These are phyloP conservation scores for Paecilomyces formosus DNA, from an alignment of 2,329 filamentous ascomycete genomes.

Conservation along the genomic window DNA sequence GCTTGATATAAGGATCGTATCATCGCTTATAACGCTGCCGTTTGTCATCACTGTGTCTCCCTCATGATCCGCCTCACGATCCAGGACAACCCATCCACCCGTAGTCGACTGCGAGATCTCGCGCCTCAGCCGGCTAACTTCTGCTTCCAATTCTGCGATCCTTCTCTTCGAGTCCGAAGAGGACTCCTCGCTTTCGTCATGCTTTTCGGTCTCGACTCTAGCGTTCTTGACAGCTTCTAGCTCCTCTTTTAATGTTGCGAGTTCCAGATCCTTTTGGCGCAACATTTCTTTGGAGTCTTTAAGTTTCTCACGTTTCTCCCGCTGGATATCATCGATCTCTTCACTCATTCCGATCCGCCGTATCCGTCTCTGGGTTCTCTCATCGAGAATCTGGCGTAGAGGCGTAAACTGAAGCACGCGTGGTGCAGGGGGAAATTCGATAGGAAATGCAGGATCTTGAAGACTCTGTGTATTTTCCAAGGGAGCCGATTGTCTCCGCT, in stretches of 20 bases:
- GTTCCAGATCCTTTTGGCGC: slow-evolving; percentile 19
- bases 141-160: slow-evolving; percentile 13
- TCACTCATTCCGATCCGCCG: slow-evolving; percentile 38
- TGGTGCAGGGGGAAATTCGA: slow-evolving; percentile 7
- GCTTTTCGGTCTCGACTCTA: slow-evolving; percentile 14
- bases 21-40: slow-evolving; percentile 18
- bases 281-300: slow-evolving; percentile 4
- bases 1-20: slow-evolving; percentile 21
- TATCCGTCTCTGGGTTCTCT: slow-evolving; percentile 36
- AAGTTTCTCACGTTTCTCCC: slow-evolving; percentile 21
- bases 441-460: slow-evolving; percentile 14
- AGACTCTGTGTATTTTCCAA: slow-evolving; percentile 13
- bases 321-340: slow-evolving; percentile 38
- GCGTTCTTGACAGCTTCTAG: slow-evolving; percentile 13
- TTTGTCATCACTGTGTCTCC: slow-evolving; percentile 21
- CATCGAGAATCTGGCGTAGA: slow-evolving; percentile 35
- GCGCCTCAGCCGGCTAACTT: slow-evolving; percentile 13
- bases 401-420: slow-evolving; percentile 39
- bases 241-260: slow-evolving; percentile 18
- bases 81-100: slow-evolving; percentile 1
- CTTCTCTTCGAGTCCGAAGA: slow-evolving; percentile 7
- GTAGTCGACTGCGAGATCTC: slow-evolving; percentile 11
- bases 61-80: slow-evolving; percentile 5
- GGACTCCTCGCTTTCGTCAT: slow-evolving; percentile 7
- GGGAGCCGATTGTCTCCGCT: slow-evolving; percentile 29